Evolutionary conservation across 2,329 filamentous ascomycete genomes (phyloP).

Genomic region (Rhytidhysteron rufulum): DNA sequence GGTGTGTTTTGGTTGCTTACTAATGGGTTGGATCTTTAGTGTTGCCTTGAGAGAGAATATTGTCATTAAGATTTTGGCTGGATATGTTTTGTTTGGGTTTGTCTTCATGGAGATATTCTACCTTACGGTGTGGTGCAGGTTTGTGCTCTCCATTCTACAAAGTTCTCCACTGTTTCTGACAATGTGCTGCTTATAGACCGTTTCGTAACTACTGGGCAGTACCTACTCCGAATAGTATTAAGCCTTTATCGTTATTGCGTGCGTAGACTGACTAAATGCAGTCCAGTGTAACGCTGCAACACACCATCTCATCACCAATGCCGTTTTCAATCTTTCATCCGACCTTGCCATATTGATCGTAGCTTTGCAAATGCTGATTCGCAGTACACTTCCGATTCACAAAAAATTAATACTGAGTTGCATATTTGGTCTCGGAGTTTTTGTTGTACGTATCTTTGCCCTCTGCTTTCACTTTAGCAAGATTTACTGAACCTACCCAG

Average conservation of each 20-base stretch:
- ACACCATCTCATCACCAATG: conserved; percentile 45
- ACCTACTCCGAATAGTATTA: conserved; percentile 13
- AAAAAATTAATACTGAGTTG: conserved; percentile 49
- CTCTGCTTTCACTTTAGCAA: background rate
- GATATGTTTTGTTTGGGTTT: conserved; percentile 32
- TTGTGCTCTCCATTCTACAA: background rate
- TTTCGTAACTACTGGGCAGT: conserved; percentile 34
- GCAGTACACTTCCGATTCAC: conserved; percentile 27
- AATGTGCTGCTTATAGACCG: conserved; percentile 10
- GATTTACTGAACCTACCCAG: background rate
- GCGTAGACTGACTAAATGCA: background rate
- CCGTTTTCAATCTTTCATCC: conserved; percentile 40
- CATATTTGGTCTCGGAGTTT: conserved; percentile 45
- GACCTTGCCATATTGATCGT: conserved; percentile 34
- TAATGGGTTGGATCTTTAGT: conserved; percentile 3
- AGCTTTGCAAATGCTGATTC: conserved; percentile 38
- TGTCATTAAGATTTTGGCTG: conserved; percentile 28
- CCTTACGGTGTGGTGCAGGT: conserved; percentile 36
- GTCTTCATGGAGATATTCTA: conserved; percentile 39
- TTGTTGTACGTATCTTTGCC: conserved; percentile 3
- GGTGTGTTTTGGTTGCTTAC: background rate
- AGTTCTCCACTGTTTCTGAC: background rate
- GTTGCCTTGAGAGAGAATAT: conserved; percentile 30
- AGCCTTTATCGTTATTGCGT: background rate
- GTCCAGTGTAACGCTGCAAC: conserved; percentile 43